phyloP scores from a whole-genome alignment of 148 eudicot species.

The Suaeda aralocaspica region DNA sequence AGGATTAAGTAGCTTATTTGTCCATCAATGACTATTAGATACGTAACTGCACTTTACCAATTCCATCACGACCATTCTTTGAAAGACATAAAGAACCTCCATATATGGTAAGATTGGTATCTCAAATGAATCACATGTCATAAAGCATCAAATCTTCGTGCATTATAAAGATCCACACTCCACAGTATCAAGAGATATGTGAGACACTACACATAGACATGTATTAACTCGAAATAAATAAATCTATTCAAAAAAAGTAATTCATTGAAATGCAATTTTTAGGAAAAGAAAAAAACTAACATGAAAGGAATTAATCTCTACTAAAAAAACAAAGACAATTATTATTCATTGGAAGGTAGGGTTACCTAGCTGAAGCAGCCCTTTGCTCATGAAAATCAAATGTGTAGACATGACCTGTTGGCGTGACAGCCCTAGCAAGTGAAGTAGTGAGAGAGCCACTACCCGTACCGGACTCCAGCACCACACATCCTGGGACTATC shows the following conservation, averaged over 20 bases:
- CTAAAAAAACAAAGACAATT: neutral
- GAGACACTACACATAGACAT: neutral
- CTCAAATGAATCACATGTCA: no score
- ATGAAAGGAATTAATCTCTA: neutral
- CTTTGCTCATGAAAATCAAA: conserved; percentile 95
- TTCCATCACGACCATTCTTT: no score
- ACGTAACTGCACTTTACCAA: no score
- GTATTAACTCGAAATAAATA: no score
- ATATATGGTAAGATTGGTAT: no score
- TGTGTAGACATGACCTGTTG: conserved; percentile 72
- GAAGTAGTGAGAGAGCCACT: conserved; percentile 86
- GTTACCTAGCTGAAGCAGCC: conserved; percentile 81
- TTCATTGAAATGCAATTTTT: neutral
- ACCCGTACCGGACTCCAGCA: conserved; percentile 87
- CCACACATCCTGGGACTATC: conserved; percentile 76
- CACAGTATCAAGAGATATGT: neutral
- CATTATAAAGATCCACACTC: no score
- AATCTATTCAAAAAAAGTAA: no score
- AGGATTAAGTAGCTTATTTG: no score
- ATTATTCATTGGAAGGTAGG: neutral
- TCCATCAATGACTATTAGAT: no score
- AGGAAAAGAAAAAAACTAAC: no score
- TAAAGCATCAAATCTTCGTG: no score
- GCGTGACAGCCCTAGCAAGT: conserved; percentile 83
- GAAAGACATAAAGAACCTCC: no score